Conservation (phyloP, 2,329 filamentous ascomycete species). For the Colletotrichum sp. region DNA sequence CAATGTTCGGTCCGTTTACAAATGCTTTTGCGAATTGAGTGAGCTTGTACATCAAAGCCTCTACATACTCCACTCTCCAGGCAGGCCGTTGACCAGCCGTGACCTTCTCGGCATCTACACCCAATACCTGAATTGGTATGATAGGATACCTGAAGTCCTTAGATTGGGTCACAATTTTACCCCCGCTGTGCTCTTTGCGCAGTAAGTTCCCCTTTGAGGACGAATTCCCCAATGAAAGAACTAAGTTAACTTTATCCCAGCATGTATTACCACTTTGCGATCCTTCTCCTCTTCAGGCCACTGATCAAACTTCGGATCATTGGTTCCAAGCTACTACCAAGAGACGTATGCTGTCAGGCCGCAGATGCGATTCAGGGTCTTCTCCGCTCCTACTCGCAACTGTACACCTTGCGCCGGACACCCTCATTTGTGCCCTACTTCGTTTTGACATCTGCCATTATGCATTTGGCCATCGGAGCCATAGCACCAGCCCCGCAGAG, state of each 20-base stretch:
- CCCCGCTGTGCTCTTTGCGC: constrained; percentile 73
- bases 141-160: constrained; percentile 66
- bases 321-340: constrained; percentile 65
- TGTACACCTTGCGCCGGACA: constrained; percentile 62
- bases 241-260: constrained; percentile 34
- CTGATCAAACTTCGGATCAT: constrained; percentile 69
- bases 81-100: constrained; percentile 65
- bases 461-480: constrained; percentile 62
- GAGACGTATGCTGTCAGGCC: constrained; percentile 68
- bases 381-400: constrained; percentile 59
- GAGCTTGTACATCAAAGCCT: constrained; percentile 75
- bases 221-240: not conserved
- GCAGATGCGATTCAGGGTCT: constrained; percentile 64
- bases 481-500: constrained; percentile 25
- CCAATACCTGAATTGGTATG: constrained; percentile 75
- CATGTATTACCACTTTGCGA: constrained; percentile 74
- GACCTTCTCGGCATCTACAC: constrained; percentile 69
- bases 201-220: constrained; percentile 56
- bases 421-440: constrained; percentile 67
- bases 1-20: constrained; percentile 71
- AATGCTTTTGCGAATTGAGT: constrained; percentile 73
- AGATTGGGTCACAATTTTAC: constrained; percentile 71
- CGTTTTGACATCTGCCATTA: constrained; percentile 64
- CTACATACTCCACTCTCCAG: constrained; percentile 74
- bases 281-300: constrained; percentile 76